Percentiles rank a stretch among this genome's conserved stretches.
These are phyloP conservation scores for Wakefieldia striispora DNA, from an alignment of 768 basidiomycete genomes.

Conservation along the genomic window DNA sequence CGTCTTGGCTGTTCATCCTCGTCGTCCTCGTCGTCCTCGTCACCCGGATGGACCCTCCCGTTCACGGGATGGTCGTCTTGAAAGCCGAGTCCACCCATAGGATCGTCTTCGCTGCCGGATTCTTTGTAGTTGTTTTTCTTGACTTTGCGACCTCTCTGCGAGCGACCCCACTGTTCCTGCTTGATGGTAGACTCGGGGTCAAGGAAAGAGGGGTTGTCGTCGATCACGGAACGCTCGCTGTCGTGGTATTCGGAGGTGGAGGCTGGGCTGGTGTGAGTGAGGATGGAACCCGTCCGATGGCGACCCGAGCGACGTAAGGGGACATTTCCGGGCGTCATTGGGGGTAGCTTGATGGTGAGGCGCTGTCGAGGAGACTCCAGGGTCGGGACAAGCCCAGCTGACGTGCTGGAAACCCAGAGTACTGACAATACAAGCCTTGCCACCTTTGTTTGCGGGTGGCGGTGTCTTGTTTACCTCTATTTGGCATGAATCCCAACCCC, in stretches of 20 bases:
- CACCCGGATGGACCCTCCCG: conserved; percentile 14
- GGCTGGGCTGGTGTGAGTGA: conserved; percentile 23
- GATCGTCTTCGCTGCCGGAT: conserved; percentile 44
- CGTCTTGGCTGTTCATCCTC: conserved; percentile 26
- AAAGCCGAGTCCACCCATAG: conserved; percentile 11
- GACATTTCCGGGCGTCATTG: conserved; percentile 16
- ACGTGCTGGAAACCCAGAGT: conserved; percentile 19
- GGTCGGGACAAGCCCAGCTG: conserved; percentile 9
- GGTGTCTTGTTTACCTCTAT: conserved; percentile 27
- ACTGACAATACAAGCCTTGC: conserved; percentile 10
- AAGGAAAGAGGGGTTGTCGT: conserved; percentile 18
- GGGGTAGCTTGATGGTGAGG: conserved; percentile 21
- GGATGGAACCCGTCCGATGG: conserved; percentile 19
- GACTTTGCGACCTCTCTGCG: conserved; percentile 42
- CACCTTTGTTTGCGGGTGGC: conserved; percentile 35
- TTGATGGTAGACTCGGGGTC: conserved; percentile 1
- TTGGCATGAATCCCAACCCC: conserved; percentile 19
- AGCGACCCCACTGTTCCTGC: conserved; percentile 17
- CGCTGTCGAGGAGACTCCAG: conserved; percentile 23
- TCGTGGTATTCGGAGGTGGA: conserved; percentile 34
- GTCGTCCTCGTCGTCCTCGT: conserved; percentile 33
- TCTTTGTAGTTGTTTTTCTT: conserved; percentile 43
- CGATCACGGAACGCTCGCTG: conserved; percentile 33
- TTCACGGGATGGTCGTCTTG: conserved; percentile 15
- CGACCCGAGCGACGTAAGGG: conserved; percentile 27